Evolutionary conservation across 2,329 filamentous ascomycete species (phyloP), one percentile per base, ranked within the genome.

Genomic region (Colletotrichum acutatum): DNA sequence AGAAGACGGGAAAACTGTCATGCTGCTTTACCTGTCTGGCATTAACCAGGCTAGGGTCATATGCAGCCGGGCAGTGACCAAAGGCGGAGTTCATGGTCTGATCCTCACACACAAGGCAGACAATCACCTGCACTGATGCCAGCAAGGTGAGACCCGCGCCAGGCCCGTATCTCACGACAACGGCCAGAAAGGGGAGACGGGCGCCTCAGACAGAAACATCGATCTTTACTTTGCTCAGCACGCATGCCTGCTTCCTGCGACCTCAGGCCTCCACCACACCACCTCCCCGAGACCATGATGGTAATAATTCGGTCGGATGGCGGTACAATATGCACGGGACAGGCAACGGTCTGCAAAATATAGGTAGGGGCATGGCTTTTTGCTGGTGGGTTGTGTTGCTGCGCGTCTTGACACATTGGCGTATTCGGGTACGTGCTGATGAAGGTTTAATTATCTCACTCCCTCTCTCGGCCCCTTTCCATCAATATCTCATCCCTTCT

Each of bases 21-120:
- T 37, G 60, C 63, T 49, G 53, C 46, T 70, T 30, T 42, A 57
- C 34, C 37, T 70, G 70, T 60, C 63, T 66, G 54, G 46, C 46
- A 66, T 53, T 54, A 34, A 66, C 60, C 32, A 71, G 71, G 66
- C 56, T 57, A 46, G 66, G 71, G 53, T 67, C 26, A 61, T 61
- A 71, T 71, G 71, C 71, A 59, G 67, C 71, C 71, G 52, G 42
- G 65, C 56, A 56, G 49, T 30, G 53, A 68, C 37, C 49, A 54
- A 60, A 30, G 65, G 66, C 66, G 66, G 71, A 73, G 71, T 54
- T 37, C 30, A 73, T 73, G 71, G 66, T 73, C 71, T 73, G 71
- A 71, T 71, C 34, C 71, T 71, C 54, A 53, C 32, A 70, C 66
- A 60, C 42, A 34, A 22, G 26, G 61, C 46, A 69, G 28, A 26